These are phyloP conservation scores for Boletus rubescentipes DNA, from an alignment of 768 basidiomycete genomes.

Conservation along the genomic window DNA sequence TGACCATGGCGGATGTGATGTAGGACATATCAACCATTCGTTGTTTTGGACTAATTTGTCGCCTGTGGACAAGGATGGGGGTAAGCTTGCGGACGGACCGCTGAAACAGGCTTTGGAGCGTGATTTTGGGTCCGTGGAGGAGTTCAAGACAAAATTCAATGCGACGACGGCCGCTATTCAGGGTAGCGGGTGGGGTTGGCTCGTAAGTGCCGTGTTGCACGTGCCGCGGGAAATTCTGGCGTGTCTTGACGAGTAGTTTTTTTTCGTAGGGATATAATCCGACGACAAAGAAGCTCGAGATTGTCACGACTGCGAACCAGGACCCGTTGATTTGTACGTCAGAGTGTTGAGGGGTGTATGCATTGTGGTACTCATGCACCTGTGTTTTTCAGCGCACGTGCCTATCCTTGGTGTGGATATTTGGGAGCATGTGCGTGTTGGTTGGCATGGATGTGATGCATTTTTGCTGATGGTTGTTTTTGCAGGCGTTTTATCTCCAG, in stretches of 20 bases:
- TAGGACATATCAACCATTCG: conserved; percentile 90
- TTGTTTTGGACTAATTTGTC: conserved; percentile 98
- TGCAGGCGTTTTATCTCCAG: conserved; percentile 65
- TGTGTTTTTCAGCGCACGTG: conserved; percentile 55
- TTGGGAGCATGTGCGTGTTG: conserved; percentile 81
- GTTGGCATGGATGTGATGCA: conserved; percentile 3
- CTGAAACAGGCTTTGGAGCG: conserved; percentile 74
- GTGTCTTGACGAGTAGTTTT: background rate
- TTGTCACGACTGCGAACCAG: conserved; percentile 94
- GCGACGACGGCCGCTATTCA: conserved; percentile 88
- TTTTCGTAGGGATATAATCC: conserved; percentile 63
- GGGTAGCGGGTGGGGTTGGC: conserved; percentile 99
- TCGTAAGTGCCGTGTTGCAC: conserved; percentile 46
- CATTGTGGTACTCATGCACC: conserved; percentile 7
- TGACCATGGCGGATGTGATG: background rate
- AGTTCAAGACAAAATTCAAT: conserved; percentile 85
- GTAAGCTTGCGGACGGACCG: conserved; percentile 60
- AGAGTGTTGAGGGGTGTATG: background rate
- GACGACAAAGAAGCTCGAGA: conserved; percentile 71
- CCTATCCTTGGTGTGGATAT: conserved; percentile 97
- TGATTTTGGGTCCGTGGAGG: conserved; percentile 87
- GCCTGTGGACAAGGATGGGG: conserved; percentile 62
- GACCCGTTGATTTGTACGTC: conserved; percentile 76
- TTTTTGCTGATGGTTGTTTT: conserved; percentile 7
- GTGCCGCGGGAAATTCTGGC: background rate